These are phyloP conservation scores for Exophiala phaeomuriformis DNA, from an alignment of 2,329 filamentous ascomycete species.

Conservation along the genomic window DNA sequence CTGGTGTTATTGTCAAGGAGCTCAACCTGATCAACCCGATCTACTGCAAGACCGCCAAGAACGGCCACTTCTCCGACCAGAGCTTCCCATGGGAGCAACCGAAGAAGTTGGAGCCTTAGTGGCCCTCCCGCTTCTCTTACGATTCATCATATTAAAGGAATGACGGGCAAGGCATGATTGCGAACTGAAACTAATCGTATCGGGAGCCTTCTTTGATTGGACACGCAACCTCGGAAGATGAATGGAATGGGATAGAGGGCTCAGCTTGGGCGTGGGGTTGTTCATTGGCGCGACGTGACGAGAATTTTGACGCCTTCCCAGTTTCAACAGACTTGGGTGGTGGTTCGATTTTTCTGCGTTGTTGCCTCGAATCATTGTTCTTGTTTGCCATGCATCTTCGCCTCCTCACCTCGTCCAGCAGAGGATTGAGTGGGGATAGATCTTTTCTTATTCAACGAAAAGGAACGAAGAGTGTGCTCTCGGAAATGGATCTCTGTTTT, in stretches of 20 bases:
- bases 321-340: conserved; percentile 22
- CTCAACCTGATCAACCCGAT: conserved; percentile 92
- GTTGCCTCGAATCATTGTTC: not conserved
- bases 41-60: conserved; percentile 98
- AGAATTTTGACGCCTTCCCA: conserved; percentile 5
- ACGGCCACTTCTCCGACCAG: conserved; percentile 99
- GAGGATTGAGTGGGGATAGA: not conserved
- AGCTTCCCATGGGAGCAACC: conserved; percentile 97
- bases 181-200: not conserved
- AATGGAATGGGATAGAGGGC: not conserved
- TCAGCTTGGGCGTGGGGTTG: not conserved
- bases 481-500: not conserved
- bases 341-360: not conserved
- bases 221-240: not conserved
- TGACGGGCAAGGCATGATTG: not conserved
- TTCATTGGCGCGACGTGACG: not conserved
- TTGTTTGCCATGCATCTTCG: conserved; percentile 1
- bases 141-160: not conserved
- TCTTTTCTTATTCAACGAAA: not conserved
- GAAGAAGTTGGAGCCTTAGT: conserved; percentile 85
- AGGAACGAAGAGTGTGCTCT: not conserved
- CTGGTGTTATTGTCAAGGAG: conserved; percentile 97
- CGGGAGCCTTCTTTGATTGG: conserved; percentile 3
- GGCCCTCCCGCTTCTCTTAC: not conserved
- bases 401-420: not conserved